Percentiles rank a stretch among this genome's conserved stretches.
These are phyloP conservation scores for Pseudozyma sp. DNA, from an alignment of 1,284 basidiomycete genomes.

Conservation along the genomic window DNA sequence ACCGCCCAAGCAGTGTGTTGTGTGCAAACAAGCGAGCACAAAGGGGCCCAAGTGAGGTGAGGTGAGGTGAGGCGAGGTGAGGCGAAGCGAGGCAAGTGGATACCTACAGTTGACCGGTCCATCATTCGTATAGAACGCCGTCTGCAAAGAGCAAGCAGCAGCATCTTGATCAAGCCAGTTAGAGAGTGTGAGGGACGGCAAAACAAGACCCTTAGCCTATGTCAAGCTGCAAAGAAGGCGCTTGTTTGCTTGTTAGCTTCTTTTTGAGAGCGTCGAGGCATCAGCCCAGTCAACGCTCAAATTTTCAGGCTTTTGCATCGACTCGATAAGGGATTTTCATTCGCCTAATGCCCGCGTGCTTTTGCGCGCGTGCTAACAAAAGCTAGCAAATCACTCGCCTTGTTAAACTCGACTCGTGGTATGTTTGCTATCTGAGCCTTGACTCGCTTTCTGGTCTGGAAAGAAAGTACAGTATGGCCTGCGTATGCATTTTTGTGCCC, in stretches of 20 bases:
- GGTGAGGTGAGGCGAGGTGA: neutral
- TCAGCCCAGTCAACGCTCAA: slow-evolving; percentile 27
- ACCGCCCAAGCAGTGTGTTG: neutral
- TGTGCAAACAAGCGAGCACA: neutral
- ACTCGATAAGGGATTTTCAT: no score
- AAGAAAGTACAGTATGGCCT: no score
- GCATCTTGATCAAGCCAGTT: no score
- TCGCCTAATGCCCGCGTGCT: neutral
- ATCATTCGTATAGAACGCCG: neutral
- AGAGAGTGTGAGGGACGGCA: no score
- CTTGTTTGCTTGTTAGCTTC: neutral
- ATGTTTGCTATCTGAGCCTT: no score
- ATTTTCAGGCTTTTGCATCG: neutral
- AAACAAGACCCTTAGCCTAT: neutral
- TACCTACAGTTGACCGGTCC: neutral
- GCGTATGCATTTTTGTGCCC: no score
- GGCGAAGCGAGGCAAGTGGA: neutral
- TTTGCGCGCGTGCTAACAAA: neutral
- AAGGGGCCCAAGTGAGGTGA: neutral
- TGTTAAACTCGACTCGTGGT: no score
- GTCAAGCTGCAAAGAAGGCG: no score
- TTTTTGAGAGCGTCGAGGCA: slow-evolving; percentile 2
- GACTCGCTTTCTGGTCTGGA: no score
- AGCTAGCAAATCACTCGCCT: no score
- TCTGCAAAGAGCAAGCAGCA: neutral